Base-by-base conservation (phyloP, 78 protist species). In the Parvularia atlantis region DNA sequence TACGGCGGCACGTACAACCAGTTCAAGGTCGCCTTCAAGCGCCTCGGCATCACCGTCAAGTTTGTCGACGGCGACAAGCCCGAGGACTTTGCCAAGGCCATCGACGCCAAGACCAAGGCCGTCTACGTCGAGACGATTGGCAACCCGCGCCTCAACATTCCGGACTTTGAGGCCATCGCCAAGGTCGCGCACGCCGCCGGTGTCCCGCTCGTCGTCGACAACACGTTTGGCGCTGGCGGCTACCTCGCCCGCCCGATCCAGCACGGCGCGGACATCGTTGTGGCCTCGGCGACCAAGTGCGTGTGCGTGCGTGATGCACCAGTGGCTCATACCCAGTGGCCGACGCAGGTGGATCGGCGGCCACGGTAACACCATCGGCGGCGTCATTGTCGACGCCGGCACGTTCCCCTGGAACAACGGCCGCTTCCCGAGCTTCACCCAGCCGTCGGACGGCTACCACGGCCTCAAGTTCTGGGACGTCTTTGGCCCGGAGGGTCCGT, bases 191-290 rank as follows among this genome's bases (percentile, higher is more conserved):
- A 69, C 63, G 24, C 19, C 52, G 14, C 53, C 58, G 70, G 67
- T n/a, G 16, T 86, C 19, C 81, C 86, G 36, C 58, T 76, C 31
- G 31, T 81, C 31, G 78, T 76, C 33, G 91, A 86, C 71, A 81
- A 77, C 82, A 86, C 91, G 39, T 78, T 86, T 54, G 73, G 73
- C 35, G 35, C 33, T 50, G 48, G 78, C 26, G 77, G 80, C 28
- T 69, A 71, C 41, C 61, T 78, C 43, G 46, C 53, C 70, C 5
- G 31, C n/a, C 91, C 91, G 46, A 4, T 80, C 14, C 22, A 56
- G 70, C 60, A 69, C 71, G 89, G 89, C 16, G 91, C 86, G 54
- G 84, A 86, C 62, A 58, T 81, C 39, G 69, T 79, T 43, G 80
- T 86, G 43, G 53, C 72, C 62, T 81, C 86, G 9, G 31, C 59